phyloP scores from a whole-genome alignment of 2,329 filamentous ascomycete genomes.

The Trichocomaceae sp. region DNA sequence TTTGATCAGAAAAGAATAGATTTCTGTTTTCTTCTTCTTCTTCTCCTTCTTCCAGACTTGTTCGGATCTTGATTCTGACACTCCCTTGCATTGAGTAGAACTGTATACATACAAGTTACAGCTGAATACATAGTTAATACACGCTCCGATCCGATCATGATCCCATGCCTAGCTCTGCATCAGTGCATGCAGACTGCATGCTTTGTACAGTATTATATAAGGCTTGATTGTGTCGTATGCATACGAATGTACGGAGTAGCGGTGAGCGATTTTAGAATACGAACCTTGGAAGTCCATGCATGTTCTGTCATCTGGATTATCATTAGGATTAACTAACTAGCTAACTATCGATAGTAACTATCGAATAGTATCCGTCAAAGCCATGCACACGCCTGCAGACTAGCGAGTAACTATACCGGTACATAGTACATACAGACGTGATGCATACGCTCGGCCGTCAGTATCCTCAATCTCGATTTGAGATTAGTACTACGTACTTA shows the following conservation, averaged over 20 bases:
- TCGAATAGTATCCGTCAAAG: not conserved
- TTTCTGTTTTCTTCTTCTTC: not conserved
- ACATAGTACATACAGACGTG: too few relatives aligned
- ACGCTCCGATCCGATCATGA: not conserved
- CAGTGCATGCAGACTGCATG: not conserved
- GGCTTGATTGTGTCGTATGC: not conserved
- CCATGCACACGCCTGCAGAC: too few relatives aligned
- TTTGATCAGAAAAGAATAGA: slow-evolving; percentile 12
- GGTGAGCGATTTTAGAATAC: not conserved
- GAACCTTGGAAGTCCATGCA: too few relatives aligned
- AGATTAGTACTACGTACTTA: too few relatives aligned
- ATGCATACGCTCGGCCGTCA: not conserved
- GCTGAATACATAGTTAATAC: not conserved
- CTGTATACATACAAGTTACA: not conserved
- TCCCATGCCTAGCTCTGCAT: not conserved
- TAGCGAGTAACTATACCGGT: too few relatives aligned
- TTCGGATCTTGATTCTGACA: not conserved
- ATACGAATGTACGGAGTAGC: not conserved
- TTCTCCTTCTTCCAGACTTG: not conserved
- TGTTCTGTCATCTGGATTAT: not conserved
- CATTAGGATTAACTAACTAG: not conserved
- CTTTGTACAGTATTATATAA: too few relatives aligned
- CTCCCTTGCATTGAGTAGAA: not conserved
- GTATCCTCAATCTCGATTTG: too few relatives aligned
- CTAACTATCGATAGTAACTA: too few relatives aligned